A percentile compares a stretch with the other conserved stretches of the same genome.
Evolutionary conservation across 2,329 filamentous ascomycete species (phyloP).

Genomic region (Periglandula ipomoeae): DNA sequence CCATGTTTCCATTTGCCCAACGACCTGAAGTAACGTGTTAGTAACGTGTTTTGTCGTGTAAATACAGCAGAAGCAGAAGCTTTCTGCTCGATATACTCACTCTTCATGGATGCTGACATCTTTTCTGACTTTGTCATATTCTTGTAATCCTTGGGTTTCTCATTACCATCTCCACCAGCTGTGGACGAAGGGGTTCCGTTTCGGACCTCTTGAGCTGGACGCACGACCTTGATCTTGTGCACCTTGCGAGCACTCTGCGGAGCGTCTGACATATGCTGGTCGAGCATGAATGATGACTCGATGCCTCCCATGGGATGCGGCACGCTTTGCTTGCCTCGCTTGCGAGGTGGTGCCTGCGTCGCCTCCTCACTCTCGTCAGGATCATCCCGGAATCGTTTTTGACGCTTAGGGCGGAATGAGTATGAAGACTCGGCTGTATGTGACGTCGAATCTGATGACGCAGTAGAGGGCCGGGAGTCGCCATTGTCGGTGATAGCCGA

Average conservation of each 20-base stretch:
- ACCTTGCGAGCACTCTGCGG: slow-evolving; percentile 20
- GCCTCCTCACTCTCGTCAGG: slow-evolving; percentile 31
- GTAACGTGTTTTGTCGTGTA: slow-evolving; percentile 17
- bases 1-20: slow-evolving; percentile 54
- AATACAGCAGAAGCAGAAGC: too few relatives aligned
- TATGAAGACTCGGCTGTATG: slow-evolving; percentile 42
- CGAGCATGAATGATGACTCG: slow-evolving; percentile 11
- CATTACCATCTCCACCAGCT: slow-evolving; percentile 25
- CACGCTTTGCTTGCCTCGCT: slow-evolving; percentile 23
- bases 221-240: slow-evolving; percentile 30
- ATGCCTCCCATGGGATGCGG: slow-evolving; percentile 5
- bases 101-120: slow-evolving; percentile 58
- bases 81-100: too few relatives aligned
- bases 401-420: slow-evolving; percentile 45
- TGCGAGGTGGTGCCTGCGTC: slow-evolving; percentile 28
- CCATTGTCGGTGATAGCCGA: slow-evolving; percentile 30
- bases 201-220: slow-evolving; percentile 18
- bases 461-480: slow-evolving; percentile 41
- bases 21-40: slow-evolving; percentile 30
- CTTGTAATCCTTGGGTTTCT: slow-evolving; percentile 44
- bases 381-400: slow-evolving; percentile 43
- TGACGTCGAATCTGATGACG: slow-evolving; percentile 41
- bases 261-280: slow-evolving; percentile 15
- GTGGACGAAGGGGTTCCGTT: slow-evolving; percentile 21
- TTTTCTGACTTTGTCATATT: slow-evolving; percentile 57